phyloP scores from a whole-genome alignment of 2,329 filamentous ascomycete species.

The Mycosphaerella arachidis region DNA sequence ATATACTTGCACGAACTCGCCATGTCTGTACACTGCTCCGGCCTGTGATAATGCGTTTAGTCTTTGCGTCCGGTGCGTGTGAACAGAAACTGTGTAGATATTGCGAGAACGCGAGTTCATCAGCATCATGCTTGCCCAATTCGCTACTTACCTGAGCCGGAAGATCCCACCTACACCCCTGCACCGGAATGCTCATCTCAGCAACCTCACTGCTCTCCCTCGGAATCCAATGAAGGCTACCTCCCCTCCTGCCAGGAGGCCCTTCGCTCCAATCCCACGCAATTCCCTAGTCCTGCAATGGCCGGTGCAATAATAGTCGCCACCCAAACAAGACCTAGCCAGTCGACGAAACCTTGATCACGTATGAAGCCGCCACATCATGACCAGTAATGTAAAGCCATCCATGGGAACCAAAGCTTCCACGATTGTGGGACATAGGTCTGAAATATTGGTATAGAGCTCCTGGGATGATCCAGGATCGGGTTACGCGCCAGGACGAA shows the following conservation, averaged over 20 bases:
- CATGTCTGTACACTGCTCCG: slow-evolving; percentile 2
- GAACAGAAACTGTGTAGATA: too few species aligned
- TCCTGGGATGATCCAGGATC: slow-evolving; percentile 8
- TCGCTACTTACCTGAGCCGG: neutral
- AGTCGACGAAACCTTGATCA: slow-evolving; percentile 6
- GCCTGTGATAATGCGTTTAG: neutral
- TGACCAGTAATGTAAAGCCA: slow-evolving; percentile 8
- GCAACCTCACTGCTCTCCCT: slow-evolving; percentile 2
- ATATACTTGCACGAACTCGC: neutral
- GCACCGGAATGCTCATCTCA: slow-evolving; percentile 4
- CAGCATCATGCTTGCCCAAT: too few species aligned
- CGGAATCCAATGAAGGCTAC: slow-evolving; percentile 1
- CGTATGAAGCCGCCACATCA: slow-evolving; percentile 2
- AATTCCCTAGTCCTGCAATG: slow-evolving; percentile 5
- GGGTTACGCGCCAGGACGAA: neutral
- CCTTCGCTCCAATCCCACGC: neutral
- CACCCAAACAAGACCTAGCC: slow-evolving; percentile 4
- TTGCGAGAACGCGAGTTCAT: too few species aligned
- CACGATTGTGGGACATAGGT: slow-evolving; percentile 5
- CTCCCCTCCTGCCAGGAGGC: neutral
- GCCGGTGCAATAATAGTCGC: slow-evolving; percentile 1
- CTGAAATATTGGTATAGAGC: slow-evolving; percentile 2
- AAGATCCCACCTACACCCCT: slow-evolving; percentile 2
- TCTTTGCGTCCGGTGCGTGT: too few species aligned
- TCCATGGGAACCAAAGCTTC: slow-evolving; percentile 6